Evolutionary conservation across 2,329 filamentous ascomycete genomes (phyloP), one percentile per base, ranked within the genome.

Genomic region (Fusarium sp.): DNA sequence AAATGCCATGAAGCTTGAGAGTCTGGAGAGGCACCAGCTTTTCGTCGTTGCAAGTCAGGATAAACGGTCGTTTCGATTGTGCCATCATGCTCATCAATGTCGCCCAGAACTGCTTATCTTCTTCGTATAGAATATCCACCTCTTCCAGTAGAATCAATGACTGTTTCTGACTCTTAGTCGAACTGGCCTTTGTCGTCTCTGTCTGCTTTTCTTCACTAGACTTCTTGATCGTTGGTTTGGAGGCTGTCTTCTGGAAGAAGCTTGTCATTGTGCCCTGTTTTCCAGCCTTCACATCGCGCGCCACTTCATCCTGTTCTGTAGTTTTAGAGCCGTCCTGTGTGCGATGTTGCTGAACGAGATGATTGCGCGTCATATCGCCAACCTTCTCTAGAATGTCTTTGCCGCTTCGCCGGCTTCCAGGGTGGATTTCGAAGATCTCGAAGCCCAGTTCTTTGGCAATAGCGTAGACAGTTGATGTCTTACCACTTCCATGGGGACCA

Each of bases 21-120:
- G 85, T 89, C 41, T 91, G 86, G 2, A 93, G 78, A 0, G 94
- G 93, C 9, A 99, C 81, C n/a, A 93, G 82, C n/a, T 84, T 86
- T 78, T 98, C 95, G 69, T 98, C 90, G 72, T 94, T 98, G 82
- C 97, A 99, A 1, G 96, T 99, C 82, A 99, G 92, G 74, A 99
- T 87, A 68, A 99, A 94, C 0, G 96, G 96, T 32, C 96, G 88
- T 80, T 93, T 97, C 0, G 96, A 98, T 73, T 94, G 91, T 12
- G 85, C 82, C 61, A 97, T 93, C 63, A 99, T 86, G 21, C 87
- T 87, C 46, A 92, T 84, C 6, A 98, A 87, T 0, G 93, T 96
- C 2, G 86, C 81, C 96, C 96, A 99, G 76, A 99, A 99, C 68
- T 95, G 91, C 79, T 93, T 95, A 78, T 99, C 96, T 77, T 98